Evolutionary conservation across 169 alveolate species (phyloP), one percentile per base, ranked within the genome.

Genomic region (Eimeria falciformis): DNA sequence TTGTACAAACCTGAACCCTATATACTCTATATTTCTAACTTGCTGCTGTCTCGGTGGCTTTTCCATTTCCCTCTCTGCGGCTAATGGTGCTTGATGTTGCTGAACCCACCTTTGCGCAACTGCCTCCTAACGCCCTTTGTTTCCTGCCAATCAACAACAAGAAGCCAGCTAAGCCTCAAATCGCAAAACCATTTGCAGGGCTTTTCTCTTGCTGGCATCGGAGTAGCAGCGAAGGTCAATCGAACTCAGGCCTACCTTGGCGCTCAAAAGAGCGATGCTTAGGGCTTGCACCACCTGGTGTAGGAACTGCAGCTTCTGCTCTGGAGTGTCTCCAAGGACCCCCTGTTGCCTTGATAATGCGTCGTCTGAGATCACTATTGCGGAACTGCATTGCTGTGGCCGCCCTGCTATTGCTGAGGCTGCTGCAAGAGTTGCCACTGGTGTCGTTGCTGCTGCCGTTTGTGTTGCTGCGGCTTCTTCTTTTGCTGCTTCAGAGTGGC

Each of bases 241-340:
- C 33, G 14, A 40, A 50, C n/a, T 77, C 1, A 3, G 25, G 75
- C 89, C 18, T 79, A 79, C 89, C 89, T 79, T 79, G 73, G 89
- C 89, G 55, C 75, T 79, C 6, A 79, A 53, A 11, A 79, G 89
- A 37, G 47, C 89, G 55, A 79, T 79, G 47, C 89, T 79, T 37
- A 79, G 89, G 73, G 89, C 89, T 53, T 79, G 89, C 11, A 79
- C 89, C 18, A 53, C 55, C 75, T 79, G 89, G 9, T 79, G 89
- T 53, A 53, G 73, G 21, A 79, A 53, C 53, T 79, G 89, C 53
- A 79, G 47, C 50, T 69, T 50, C 55, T 50, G 89, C 58, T 79
- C 73, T 9, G 73, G 53, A 17, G 27, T 27, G 43, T 33, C 56
- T 9, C 33, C 75, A 12, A 73, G 73, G n/a, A 53, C 3, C 55